phyloP scores from a whole-genome alignment of 2,329 filamentous ascomycete species.

The Hypoxylon sp. region DNA sequence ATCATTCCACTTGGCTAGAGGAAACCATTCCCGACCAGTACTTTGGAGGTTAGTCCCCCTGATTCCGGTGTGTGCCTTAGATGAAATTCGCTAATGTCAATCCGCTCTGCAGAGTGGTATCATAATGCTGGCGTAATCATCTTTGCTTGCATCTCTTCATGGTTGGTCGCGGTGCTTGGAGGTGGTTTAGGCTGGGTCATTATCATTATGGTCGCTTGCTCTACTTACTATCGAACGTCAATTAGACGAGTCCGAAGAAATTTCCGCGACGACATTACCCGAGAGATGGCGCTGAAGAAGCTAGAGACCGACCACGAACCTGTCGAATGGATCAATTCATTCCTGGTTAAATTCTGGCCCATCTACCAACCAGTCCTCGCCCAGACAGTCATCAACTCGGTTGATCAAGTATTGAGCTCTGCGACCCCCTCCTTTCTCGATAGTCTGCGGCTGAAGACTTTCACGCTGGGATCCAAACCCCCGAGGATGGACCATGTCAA shows the following conservation, averaged over 20 bases:
- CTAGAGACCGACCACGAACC: constrained; percentile 93
- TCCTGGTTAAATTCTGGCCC: constrained; percentile 98
- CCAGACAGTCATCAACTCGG: constrained; percentile 90
- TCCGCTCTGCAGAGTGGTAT: constrained; percentile 82
- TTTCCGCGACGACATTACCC: constrained; percentile 92
- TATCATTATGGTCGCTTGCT: constrained; percentile 91
- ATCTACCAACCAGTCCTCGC: constrained; percentile 97
- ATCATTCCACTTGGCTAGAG: constrained; percentile 92
- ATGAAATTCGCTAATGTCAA: constrained; percentile 28
- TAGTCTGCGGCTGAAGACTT: constrained; percentile 92
- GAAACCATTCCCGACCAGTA: constrained; percentile 87
- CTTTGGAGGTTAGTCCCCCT: constrained; percentile 78
- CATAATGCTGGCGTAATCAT: constrained; percentile 96
- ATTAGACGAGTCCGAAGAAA: constrained; percentile 94
- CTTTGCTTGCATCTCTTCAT: constrained; percentile 91
- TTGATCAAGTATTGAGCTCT: constrained; percentile 95
- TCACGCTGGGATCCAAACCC: constrained; percentile 94
- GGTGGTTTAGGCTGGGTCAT: constrained; percentile 95
- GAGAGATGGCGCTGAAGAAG: constrained; percentile 88
- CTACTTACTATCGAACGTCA: constrained; percentile 97
- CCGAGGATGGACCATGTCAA: constrained; percentile 98
- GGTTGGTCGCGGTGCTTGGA: constrained; percentile 89
- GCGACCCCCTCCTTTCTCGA: constrained; percentile 94
- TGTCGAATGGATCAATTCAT: constrained; percentile 99
- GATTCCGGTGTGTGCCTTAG: constrained; percentile 11